These are phyloP conservation scores for Neoascochyta sp. DNA, from an alignment of 2,329 filamentous ascomycete genomes.

Conservation along the genomic window DNA sequence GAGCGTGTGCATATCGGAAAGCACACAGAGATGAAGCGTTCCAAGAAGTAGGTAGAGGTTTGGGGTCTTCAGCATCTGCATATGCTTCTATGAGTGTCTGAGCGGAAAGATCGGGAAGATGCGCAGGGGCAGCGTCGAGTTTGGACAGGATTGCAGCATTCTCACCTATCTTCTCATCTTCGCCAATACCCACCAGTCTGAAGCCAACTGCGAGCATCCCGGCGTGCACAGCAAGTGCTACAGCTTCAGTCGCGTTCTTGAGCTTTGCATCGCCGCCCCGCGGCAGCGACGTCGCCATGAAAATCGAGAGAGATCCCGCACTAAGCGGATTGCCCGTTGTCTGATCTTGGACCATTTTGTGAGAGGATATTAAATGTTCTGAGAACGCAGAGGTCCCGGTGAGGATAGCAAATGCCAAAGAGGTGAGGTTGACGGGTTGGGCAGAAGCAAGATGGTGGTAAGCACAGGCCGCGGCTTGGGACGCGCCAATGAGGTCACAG, in stretches of 20 bases:
- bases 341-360: slow-evolving; percentile 25
- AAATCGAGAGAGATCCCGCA: slow-evolving; percentile 40
- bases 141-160: slow-evolving; percentile 1
- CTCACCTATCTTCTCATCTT: slow-evolving; percentile 71
- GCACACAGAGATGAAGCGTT: slow-evolving; percentile 69
- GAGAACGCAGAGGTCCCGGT: slow-evolving; percentile 3
- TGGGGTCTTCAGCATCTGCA: slow-evolving; percentile 54
- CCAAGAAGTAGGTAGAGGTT: slow-evolving; percentile 72
- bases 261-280: slow-evolving; percentile 44
- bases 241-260: slow-evolving; percentile 71
- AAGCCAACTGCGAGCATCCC: slow-evolving; percentile 80
- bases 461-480: background rate
- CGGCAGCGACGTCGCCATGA: slow-evolving; percentile 46
- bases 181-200: slow-evolving; percentile 74
- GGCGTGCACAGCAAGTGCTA: slow-evolving; percentile 80
- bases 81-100: slow-evolving; percentile 49
- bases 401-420: too few species aligned
- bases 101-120: slow-evolving; percentile 10
- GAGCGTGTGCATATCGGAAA: slow-evolving; percentile 82
- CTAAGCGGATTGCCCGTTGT: slow-evolving; percentile 44
- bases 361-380: slow-evolving; percentile 1
- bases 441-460: background rate
- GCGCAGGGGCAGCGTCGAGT: background rate
- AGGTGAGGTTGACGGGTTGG: background rate
- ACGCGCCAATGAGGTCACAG: slow-evolving; percentile 17